Conservation (phyloP, 2,329 filamentous ascomycete genomes). For the Calonectria pseudoturangicola region DNA sequence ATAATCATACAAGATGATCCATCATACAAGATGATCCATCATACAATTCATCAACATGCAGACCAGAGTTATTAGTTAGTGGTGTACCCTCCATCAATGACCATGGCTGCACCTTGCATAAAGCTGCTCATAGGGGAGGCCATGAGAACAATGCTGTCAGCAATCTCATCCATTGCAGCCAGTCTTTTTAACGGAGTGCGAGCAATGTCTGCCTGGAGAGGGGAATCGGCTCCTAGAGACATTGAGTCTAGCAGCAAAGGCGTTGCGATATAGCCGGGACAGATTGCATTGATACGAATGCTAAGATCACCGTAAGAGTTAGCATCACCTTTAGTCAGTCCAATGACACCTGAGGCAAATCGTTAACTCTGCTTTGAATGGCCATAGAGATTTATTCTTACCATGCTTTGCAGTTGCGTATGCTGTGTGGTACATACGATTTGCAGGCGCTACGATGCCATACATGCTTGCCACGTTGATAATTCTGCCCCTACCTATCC, state of each 20-base stretch:
- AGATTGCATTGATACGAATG: conserved; percentile 78
- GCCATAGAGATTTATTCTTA: background rate
- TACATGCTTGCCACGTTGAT: conserved; percentile 73
- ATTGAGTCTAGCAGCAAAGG: conserved; percentile 59
- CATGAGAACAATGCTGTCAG: conserved; percentile 70
- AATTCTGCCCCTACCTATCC: conserved; percentile 69
- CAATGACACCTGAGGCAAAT: conserved; percentile 61
- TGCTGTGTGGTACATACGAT: conserved; percentile 62
- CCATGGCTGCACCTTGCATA: conserved; percentile 68
- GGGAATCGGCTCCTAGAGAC: conserved; percentile 51
- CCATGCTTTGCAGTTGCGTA: conserved; percentile 73
- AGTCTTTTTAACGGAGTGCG: conserved; percentile 69
- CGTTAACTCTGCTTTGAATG: background rate
- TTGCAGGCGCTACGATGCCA: conserved; percentile 65
- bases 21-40: background rate
- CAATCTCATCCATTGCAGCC: conserved; percentile 70
- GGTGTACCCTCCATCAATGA: conserved; percentile 68
- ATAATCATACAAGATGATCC: background rate
- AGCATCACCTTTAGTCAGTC: conserved; percentile 72
- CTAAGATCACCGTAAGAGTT: conserved; percentile 69
- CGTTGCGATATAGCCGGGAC: conserved; percentile 70
- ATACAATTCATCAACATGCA: too few species aligned
- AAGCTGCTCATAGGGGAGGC: conserved; percentile 72
- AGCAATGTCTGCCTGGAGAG: conserved; percentile 62
- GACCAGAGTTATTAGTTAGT: conserved; percentile 45